Conservation (phyloP, 129 eudicot genomes). For the Flaveria ramosissima region DNA sequence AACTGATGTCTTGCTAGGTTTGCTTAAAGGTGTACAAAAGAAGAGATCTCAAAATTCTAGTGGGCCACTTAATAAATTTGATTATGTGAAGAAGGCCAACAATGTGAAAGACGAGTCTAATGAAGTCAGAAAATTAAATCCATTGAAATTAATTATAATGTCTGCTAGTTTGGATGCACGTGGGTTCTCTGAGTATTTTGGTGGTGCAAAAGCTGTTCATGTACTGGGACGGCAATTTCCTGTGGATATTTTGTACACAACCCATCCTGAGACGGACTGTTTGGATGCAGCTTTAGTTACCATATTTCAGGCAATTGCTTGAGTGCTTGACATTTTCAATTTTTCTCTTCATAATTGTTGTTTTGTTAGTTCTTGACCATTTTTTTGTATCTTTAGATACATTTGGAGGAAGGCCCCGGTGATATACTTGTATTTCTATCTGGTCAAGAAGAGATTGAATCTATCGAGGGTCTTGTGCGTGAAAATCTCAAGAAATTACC, state of each 20-base stretch:
- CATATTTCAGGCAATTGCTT: conserved; percentile 73
- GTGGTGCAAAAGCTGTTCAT: conserved; percentile 95
- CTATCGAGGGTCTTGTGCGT: conserved; percentile 75
- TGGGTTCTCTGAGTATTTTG: conserved; percentile 83
- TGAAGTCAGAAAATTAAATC: conserved; percentile 50
- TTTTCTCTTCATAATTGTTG: not conserved
- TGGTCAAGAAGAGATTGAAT: conserved; percentile 98
- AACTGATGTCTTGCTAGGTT: conserved; percentile 91
- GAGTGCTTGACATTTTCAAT: not conserved
- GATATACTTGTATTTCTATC: conserved; percentile 92
- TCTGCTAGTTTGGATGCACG: conserved; percentile 98
- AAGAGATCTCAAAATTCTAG: conserved; percentile 49
- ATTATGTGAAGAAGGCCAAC: conserved; percentile 27
- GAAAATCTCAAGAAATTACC: conserved; percentile 71
- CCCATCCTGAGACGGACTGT: conserved; percentile 82
- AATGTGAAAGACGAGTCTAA: conserved; percentile 42
- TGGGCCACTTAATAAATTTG: conserved; percentile 20
- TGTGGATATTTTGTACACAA: conserved; percentile 76
- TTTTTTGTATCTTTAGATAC: conserved; percentile 54
- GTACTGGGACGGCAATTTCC: conserved; percentile 95
- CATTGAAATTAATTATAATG: conserved; percentile 83
- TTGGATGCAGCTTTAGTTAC: conserved; percentile 83
- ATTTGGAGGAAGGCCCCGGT: conserved; percentile 81
- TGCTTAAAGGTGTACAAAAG: conserved; percentile 77
- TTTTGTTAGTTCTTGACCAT: not conserved